Conservation (phyloP, 2,329 filamentous ascomycete genomes). For the Aspergillus sojae region DNA sequence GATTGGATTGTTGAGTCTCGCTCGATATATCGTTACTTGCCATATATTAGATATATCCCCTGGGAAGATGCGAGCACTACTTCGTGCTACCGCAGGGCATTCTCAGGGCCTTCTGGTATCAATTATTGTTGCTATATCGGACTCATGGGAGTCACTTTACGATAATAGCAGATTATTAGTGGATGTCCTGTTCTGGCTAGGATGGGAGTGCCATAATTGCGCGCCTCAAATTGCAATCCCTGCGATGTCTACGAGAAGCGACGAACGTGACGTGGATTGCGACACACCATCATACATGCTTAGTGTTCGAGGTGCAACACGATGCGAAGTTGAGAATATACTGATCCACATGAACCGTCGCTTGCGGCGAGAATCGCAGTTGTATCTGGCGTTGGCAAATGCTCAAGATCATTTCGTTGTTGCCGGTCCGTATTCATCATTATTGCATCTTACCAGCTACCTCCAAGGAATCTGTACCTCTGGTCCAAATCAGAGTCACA, state of each 20-base stretch:
- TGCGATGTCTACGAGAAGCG: not conserved
- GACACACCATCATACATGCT: constrained; percentile 20
- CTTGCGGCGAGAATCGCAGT: not conserved
- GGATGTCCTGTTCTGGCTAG: constrained; percentile 28
- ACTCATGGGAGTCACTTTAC: constrained; percentile 39
- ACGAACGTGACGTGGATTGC: not conserved
- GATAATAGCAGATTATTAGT: constrained; percentile 29
- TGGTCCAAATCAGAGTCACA: constrained; percentile 19
- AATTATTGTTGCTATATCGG: constrained; percentile 35
- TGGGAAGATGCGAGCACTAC: constrained; percentile 29
- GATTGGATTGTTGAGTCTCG: constrained; percentile 39
- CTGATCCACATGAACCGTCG: constrained; percentile 11
- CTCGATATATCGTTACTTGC: constrained; percentile 34
- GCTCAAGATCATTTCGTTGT: constrained; percentile 21
- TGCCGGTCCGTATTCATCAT: constrained; percentile 19
- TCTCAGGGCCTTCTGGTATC: constrained; percentile 44
- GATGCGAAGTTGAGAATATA: not conserved
- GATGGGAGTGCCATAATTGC: constrained; percentile 20
- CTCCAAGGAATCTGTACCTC: constrained; percentile 4
- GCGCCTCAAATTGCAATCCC: constrained; percentile 13
- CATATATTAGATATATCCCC: constrained; percentile 31
- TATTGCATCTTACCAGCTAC: constrained; percentile 15
- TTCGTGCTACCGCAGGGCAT: constrained; percentile 37
- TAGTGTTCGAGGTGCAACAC: constrained; percentile 15
- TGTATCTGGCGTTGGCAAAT: constrained; percentile 19